These are phyloP conservation scores for California macrophylla DNA, from an alignment of 441 rosid species.

Conservation along the genomic window DNA sequence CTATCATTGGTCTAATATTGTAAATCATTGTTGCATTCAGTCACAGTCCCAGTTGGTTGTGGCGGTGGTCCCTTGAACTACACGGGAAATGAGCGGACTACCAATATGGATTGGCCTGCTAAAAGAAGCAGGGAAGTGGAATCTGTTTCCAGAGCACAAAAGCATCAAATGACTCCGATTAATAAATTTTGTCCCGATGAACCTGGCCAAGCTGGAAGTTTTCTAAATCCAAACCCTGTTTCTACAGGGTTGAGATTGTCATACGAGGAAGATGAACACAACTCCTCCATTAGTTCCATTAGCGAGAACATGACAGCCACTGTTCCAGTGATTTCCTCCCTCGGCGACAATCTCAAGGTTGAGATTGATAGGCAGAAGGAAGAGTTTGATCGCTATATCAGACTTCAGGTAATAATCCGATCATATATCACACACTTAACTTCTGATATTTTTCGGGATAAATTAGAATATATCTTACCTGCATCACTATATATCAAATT, in stretches of 20 bases:
- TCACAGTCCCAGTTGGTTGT: slow-evolving; percentile 35
- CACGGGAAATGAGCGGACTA: slow-evolving; percentile 29
- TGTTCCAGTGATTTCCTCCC: slow-evolving; percentile 33
- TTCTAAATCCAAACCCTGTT: slow-evolving; percentile 41
- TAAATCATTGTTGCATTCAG: slow-evolving; percentile 14
- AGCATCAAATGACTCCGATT: slow-evolving; percentile 28
- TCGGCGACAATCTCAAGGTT: slow-evolving; percentile 33
- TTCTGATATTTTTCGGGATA: not conserved
- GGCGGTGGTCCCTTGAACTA: slow-evolving; percentile 33
- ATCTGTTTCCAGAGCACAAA: slow-evolving; percentile 30
- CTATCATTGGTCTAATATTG: slow-evolving; percentile 10
- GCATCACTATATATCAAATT: not conserved
- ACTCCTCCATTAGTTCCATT: slow-evolving; percentile 47
- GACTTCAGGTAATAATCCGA: slow-evolving; percentile 36
- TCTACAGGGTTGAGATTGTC: slow-evolving; percentile 58
- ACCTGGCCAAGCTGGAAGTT: slow-evolving; percentile 29
- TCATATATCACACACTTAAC: not conserved
- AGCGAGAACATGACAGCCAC: slow-evolving; percentile 35
- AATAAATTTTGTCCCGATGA: slow-evolving; percentile 34
- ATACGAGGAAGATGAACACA: slow-evolving; percentile 54
- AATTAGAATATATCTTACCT: too few species aligned
- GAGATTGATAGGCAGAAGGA: slow-evolving; percentile 48
- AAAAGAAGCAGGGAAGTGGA: slow-evolving; percentile 43
- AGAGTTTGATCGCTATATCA: slow-evolving; percentile 43
- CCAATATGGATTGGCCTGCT: slow-evolving; percentile 26